Evolutionary conservation across 768 basidiomycete genomes (phyloP), one percentile per base, ranked within the genome.

Genomic region (Russula brevipes): DNA sequence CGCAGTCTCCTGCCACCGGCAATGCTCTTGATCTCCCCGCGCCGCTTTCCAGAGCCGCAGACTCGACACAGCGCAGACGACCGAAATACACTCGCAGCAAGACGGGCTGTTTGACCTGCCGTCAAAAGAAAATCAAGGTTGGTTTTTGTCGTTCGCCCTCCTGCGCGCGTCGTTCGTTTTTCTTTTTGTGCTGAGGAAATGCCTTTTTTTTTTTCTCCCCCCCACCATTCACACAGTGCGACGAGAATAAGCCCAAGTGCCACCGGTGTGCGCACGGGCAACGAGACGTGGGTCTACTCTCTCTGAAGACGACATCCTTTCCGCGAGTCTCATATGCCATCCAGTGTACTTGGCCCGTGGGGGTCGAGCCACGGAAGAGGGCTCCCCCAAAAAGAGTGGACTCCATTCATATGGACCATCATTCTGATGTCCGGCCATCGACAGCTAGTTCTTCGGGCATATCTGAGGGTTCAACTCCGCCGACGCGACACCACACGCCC

Each of bases 41-140:
- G 4, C 78, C 79, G 30, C 73, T 81, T 35, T n/a, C 62, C 16
- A 63, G 62, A 58, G 80, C 81, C 56, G 75, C 74, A 41, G 88
- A 85, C 53, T 63, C 79, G 16, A 79, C 81, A n/a, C 77, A 79
- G 69, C 82, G 90, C 63, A 91, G 91, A 73, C 87, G 91, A 41
- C 91, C 91, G 54, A 97, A 97, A 79, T 95, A 95, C 70, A 93
- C 91, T 66, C 84, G 94, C 69, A 92, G 90, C 76, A 94, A 96
- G 78, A 94, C 93, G 1, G 94, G 94, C 30, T 98, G 94, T 73
- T 77, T 96, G 72, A 94, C 91, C 47, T 98, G 94, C 81, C 83
- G 94, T 69, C 84, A 85, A 66, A 94, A 95, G 81, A 91, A 96
- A 81, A 92, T 98, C 71, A 97, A 97, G 83, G 91, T 90, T 66